Conservation (phyloP, 345 rosid genomes). For the Cardamine chenopodiifolia region DNA sequence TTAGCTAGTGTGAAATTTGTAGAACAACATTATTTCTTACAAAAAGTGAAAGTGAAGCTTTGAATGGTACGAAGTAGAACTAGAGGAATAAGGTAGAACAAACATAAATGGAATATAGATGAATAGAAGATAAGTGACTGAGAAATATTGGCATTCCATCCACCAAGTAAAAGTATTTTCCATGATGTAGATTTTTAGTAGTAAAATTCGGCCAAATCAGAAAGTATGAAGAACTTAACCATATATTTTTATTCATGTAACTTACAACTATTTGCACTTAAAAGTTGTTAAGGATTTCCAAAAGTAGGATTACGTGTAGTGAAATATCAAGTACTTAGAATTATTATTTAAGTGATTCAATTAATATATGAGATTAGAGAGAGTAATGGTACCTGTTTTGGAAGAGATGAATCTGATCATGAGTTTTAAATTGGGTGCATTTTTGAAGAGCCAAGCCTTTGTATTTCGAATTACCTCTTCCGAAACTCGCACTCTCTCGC, state of each 20-base stretch:
- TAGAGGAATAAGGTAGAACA: not conserved
- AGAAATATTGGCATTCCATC: slow-evolving; percentile 14
- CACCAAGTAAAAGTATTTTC: slow-evolving; percentile 6
- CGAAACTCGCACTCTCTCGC: slow-evolving; percentile 93
- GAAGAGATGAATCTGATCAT: slow-evolving; percentile 40
- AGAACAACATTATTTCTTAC: not conserved
- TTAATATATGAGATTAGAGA: not conserved
- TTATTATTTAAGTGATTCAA: not conserved
- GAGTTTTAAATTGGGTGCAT: slow-evolving; percentile 47
- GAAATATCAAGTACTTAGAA: no score
- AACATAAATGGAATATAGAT: slow-evolving; percentile 24
- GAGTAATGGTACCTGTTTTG: slow-evolving; percentile 37
- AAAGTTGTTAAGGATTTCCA: slow-evolving; percentile 6
- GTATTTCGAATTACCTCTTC: slow-evolving; percentile 92
- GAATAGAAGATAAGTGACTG: slow-evolving; percentile 12
- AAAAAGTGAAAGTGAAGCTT: not conserved
- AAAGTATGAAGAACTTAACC: not conserved
- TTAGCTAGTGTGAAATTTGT: not conserved
- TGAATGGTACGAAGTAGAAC: slow-evolving; percentile 4
- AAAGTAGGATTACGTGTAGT: no score
- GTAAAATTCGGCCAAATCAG: no score
- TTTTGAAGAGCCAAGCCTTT: slow-evolving; percentile 83
- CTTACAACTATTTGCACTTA: not conserved
- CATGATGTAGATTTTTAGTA: no score
- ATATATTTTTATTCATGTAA: not conserved